Evolutionary conservation across 345 rosid genomes (phyloP).

Genomic region (Camelina hispida): DNA sequence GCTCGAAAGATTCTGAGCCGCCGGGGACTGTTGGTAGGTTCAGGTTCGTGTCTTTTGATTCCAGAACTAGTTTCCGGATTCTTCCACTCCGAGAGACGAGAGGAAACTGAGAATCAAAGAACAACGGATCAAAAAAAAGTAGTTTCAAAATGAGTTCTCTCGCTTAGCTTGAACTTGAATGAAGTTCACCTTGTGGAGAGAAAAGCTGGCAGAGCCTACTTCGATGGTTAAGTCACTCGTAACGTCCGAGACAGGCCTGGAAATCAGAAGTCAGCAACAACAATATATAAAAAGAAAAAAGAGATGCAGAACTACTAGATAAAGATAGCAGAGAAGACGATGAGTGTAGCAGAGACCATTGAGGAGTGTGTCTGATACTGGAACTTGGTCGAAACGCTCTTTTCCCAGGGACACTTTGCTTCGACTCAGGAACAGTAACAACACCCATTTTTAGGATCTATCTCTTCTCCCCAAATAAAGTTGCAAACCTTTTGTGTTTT

Average conservation of each 20-base stretch:
- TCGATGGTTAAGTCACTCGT: slow-evolving; percentile 86
- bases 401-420: slow-evolving; percentile 82
- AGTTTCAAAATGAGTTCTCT: no score
- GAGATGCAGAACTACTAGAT: neutral
- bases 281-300: no score
- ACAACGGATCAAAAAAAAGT: no score
- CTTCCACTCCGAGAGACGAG: slow-evolving; percentile 89
- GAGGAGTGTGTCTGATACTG: slow-evolving; percentile 89
- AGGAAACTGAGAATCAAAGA: slow-evolving; percentile 56
- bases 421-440: slow-evolving; percentile 54
- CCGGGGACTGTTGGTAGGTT: slow-evolving; percentile 73
- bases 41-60: slow-evolving; percentile 72
- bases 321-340: neutral
- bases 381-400: slow-evolving; percentile 89
- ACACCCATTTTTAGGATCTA: slow-evolving; percentile 59
- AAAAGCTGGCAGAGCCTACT: slow-evolving; percentile 80
- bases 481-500: neutral
- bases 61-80: slow-evolving; percentile 68
- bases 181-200: slow-evolving; percentile 79
- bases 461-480: slow-evolving; percentile 31
- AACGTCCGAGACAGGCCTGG: slow-evolving; percentile 97
- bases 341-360: slow-evolving; percentile 55
- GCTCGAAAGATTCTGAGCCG: slow-evolving; percentile 91
- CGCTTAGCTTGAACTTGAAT: neutral
- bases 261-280: slow-evolving; percentile 7